Conservation (phyloP, 345 rosid genomes). For the Aquilaria yunnanensis region DNA sequence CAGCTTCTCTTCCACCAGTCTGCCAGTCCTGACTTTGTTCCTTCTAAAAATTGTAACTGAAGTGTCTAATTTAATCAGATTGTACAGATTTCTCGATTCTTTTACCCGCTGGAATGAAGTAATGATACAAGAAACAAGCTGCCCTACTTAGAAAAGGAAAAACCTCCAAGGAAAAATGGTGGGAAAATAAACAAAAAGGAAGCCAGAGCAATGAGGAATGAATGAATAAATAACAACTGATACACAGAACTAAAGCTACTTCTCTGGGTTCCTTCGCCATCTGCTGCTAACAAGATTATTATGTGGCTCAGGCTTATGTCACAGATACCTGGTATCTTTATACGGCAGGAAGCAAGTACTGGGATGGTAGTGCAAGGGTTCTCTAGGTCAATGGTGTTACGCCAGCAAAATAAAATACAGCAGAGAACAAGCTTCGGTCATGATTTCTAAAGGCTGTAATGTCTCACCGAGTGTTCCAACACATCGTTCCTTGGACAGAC, state of each 20-base stretch:
- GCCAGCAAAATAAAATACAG: conserved; percentile 16
- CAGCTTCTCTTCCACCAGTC: conserved; percentile 38
- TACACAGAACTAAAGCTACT: conserved; percentile 43
- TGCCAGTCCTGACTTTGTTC: conserved; percentile 26
- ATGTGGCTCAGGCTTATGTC: conserved; percentile 39
- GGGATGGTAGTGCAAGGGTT: conserved; percentile 26
- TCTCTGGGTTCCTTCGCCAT: conserved; percentile 37
- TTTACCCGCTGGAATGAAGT: conserved; percentile 8
- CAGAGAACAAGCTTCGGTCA: conserved; percentile 16
- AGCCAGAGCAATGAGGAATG: conserved; percentile 49
- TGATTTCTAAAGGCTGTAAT: conserved; percentile 71
- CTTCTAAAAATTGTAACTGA: conserved; percentile 21
- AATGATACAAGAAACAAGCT: conserved; percentile 41
- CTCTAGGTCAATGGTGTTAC: conserved; percentile 20
- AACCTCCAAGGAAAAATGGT: conserved; percentile 7
- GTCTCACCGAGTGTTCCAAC: conserved; percentile 92
- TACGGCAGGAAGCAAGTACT: conserved; percentile 19
- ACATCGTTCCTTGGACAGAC: conserved; percentile 83
- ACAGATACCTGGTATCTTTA: conserved; percentile 35
- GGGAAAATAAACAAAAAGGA: conserved; percentile 3
- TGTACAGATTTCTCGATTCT: conserved; percentile 24
- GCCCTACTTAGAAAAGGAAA: conserved; percentile 32
- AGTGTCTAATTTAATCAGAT: conserved; percentile 26
- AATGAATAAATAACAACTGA: conserved; percentile 51
- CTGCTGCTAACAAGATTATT: conserved; percentile 36